Evolutionary conservation across 495 filamentous ascomycete genomes (phyloP).

Genomic region (Podospora pseudopauciseta): DNA sequence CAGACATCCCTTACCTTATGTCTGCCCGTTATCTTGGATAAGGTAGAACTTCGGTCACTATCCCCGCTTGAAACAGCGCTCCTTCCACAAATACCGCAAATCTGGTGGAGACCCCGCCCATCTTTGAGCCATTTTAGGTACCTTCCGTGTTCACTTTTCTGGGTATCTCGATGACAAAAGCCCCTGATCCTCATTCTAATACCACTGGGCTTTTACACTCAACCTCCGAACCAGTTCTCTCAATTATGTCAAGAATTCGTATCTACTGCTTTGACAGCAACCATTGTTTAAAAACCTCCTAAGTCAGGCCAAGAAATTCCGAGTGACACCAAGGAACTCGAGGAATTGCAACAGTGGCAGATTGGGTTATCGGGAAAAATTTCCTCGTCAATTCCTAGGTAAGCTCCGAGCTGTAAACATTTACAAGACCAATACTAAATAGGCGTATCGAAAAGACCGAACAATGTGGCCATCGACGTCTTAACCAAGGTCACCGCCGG

Average conservation of each 20-base stretch:
- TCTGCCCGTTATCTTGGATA: not conserved
- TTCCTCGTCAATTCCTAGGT: not conserved
- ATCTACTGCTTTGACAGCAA: too few relatives aligned
- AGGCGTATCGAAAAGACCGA: not conserved
- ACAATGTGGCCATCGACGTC: not conserved
- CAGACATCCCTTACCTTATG: too few relatives aligned
- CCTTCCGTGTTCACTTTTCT: too few relatives aligned
- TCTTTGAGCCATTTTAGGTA: too few relatives aligned
- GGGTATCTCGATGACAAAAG: too few relatives aligned
- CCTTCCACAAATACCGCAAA: too few relatives aligned
- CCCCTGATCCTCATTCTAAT: too few relatives aligned
- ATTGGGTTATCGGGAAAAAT: not conserved
- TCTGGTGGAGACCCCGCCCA: too few relatives aligned
- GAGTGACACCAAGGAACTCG: not conserved
- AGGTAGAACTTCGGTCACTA: not conserved
- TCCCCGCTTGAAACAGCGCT: too few relatives aligned
- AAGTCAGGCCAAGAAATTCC: not conserved
- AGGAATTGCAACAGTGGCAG: not conserved
- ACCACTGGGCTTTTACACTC: too few relatives aligned
- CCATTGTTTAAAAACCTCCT: not conserved
- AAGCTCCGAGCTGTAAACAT: not conserved
- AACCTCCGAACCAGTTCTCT: too few relatives aligned
- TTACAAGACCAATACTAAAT: not conserved
- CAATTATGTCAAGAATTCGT: not conserved
- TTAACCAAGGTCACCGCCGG: not conserved